These are phyloP conservation scores for Medicago ruthenica DNA, from an alignment of 306 rosid species.

Conservation along the genomic window DNA sequence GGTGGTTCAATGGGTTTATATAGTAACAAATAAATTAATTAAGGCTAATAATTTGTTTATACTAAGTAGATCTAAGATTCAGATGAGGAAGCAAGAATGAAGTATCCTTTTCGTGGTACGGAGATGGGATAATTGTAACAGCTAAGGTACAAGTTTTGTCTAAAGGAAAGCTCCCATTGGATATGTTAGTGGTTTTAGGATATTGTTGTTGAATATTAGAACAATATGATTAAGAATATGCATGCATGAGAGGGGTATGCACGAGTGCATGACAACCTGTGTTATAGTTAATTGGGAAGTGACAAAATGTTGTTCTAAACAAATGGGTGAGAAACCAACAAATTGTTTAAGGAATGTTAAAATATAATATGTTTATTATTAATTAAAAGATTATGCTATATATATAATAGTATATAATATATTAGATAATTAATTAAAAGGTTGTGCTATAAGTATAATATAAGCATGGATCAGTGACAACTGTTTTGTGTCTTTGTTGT, in stretches of 20 bases:
- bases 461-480: slow-evolving; percentile 35
- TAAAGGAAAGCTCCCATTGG: slow-evolving; percentile 49
- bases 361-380: slow-evolving; percentile 5
- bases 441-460: neutral
- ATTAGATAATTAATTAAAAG: neutral
- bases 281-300: slow-evolving; percentile 1
- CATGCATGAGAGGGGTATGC: slow-evolving; percentile 14
- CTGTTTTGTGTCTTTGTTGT: slow-evolving; percentile 29
- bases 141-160: slow-evolving; percentile 53
- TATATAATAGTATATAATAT: no score
- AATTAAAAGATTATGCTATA: no score
- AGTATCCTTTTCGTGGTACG: slow-evolving; percentile 47
- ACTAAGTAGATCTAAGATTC: slow-evolving; percentile 50
- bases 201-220: slow-evolving; percentile 40
- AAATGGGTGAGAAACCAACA: neutral
- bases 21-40: neutral
- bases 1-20: slow-evolving; percentile 29
- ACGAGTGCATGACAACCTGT: slow-evolving; percentile 51
- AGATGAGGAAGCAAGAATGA: slow-evolving; percentile 47
- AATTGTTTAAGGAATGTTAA: slow-evolving; percentile 15
- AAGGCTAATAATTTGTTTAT: neutral
- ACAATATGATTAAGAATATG: slow-evolving; percentile 15
- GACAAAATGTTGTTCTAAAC: slow-evolving; percentile 31
- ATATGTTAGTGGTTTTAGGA: slow-evolving; percentile 42
- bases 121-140: slow-evolving; percentile 46